These are phyloP conservation scores for Massariosphaeria phaeospora DNA, from an alignment of 495 filamentous ascomycete genomes.

Conservation along the genomic window DNA sequence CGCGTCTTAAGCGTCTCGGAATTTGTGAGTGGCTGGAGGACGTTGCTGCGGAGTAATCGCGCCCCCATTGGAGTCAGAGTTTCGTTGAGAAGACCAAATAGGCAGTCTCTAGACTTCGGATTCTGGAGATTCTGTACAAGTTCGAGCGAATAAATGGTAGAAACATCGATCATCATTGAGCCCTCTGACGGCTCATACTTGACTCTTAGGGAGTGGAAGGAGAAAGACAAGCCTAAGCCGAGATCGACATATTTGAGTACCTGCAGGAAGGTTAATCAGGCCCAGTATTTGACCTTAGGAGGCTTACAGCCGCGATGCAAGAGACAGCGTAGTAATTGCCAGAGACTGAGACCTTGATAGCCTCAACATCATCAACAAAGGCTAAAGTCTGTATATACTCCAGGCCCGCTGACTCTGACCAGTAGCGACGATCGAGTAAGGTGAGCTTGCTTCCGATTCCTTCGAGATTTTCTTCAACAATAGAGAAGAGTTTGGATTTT, in stretches of 20 bases:
- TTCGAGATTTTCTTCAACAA: constrained; percentile 66
- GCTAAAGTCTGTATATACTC: constrained; percentile 76
- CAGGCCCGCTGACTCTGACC: constrained; percentile 76
- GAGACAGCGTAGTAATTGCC: constrained; percentile 88
- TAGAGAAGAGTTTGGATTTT: constrained; percentile 69
- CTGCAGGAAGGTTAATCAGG: constrained; percentile 42
- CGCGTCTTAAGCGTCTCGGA: constrained; percentile 56
- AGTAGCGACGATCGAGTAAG: constrained; percentile 74
- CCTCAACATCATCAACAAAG: constrained; percentile 68
- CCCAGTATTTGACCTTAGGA: background rate
- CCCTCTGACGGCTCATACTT: constrained; percentile 85
- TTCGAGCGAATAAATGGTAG: constrained; percentile 79
- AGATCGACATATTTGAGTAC: constrained; percentile 77
- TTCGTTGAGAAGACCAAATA: constrained; percentile 80
- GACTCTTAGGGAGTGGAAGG: constrained; percentile 73
- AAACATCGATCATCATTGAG: constrained; percentile 89
- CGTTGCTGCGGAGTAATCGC: constrained; percentile 70
- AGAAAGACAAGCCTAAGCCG: constrained; percentile 59
- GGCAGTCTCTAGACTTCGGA: constrained; percentile 65
- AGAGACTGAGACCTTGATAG: constrained; percentile 69
- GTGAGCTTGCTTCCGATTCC: constrained; percentile 50
- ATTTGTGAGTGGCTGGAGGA: constrained; percentile 86
- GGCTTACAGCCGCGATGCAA: constrained; percentile 77
- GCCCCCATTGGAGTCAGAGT: constrained; percentile 85
- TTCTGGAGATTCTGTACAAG: constrained; percentile 82